These are phyloP conservation scores for Candida nitratophila DNA, from an alignment of 805 yeast genomes.

Conservation along the genomic window DNA sequence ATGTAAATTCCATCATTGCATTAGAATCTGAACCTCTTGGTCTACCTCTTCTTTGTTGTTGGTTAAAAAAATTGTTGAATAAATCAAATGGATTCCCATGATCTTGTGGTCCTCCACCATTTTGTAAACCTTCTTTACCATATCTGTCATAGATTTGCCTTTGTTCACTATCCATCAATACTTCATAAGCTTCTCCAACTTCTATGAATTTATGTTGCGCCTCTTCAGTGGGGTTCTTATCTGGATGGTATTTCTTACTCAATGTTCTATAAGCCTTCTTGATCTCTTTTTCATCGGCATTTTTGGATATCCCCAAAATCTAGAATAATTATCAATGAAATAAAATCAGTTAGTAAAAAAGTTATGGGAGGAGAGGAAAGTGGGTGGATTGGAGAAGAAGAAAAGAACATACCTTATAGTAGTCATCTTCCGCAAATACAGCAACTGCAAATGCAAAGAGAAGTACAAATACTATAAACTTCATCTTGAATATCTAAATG, in stretches of 20 bases:
- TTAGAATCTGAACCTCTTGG: conserved; percentile 59
- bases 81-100: conserved; percentile 38
- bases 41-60: conserved; percentile 30
- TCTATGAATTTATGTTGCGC: conserved; percentile 86
- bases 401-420: conserved; percentile 25
- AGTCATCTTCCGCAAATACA: conserved; percentile 32
- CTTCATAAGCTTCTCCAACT: conserved; percentile 90
- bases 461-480: neutral
- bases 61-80: conserved; percentile 53
- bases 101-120: conserved; percentile 38
- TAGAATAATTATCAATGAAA: conserved; percentile 7
- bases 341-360: neutral
- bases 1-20: conserved; percentile 46
- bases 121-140: conserved; percentile 70
- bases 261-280: conserved; percentile 78
- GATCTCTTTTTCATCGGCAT: conserved; percentile 74
- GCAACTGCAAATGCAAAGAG: neutral
- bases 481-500: too few relatives aligned
- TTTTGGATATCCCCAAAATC: conserved; percentile 60
- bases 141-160: conserved; percentile 60
- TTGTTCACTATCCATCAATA: conserved; percentile 65
- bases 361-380: too few relatives aligned
- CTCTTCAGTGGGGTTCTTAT: conserved; percentile 77
- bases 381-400: too few relatives aligned
- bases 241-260: conserved; percentile 89